These are phyloP conservation scores for Rhypophila decipiens DNA, from an alignment of 495 filamentous ascomycete genomes.

Conservation along the genomic window DNA sequence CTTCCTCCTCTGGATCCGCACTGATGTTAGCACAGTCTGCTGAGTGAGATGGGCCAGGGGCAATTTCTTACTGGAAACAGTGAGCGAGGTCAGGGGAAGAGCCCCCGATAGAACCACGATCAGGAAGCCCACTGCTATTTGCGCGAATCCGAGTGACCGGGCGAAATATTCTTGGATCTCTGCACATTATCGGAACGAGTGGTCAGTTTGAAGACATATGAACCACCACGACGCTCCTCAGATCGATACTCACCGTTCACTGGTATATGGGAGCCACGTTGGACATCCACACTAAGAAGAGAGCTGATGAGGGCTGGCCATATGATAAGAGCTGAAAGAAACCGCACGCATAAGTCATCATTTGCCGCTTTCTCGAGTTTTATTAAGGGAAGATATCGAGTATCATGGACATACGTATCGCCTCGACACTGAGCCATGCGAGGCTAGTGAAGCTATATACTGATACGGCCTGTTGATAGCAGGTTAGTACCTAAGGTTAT, in stretches of 20 bases:
- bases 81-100: conserved; percentile 57
- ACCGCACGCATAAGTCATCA: too few species aligned
- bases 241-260: not conserved
- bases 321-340: conserved; percentile 54
- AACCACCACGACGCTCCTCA: not conserved
- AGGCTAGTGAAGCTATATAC: conserved; percentile 60
- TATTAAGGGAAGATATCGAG: too few species aligned
- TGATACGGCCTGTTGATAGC: conserved; percentile 54
- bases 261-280: not conserved
- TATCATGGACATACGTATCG: too few species aligned
- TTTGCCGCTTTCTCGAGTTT: too few species aligned
- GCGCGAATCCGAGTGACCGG: conserved; percentile 58
- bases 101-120: conserved; percentile 65
- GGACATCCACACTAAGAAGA: conserved; percentile 47
- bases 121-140: conserved; percentile 60
- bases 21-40: too few species aligned
- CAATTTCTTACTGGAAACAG: too few species aligned
- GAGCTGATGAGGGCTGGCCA: conserved; percentile 60
- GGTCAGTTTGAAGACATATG: not conserved
- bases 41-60: conserved; percentile 1
- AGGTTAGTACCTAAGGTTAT: too few species aligned
- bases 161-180: conserved; percentile 67
- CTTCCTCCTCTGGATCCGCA: conserved; percentile 13
- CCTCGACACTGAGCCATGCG: conserved; percentile 62
- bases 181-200: not conserved